Evolutionary conservation across 2,329 filamentous ascomycete genomes (phyloP), one percentile per base, ranked within the genome.

Genomic region (Endoconidiophora laricicola): DNA sequence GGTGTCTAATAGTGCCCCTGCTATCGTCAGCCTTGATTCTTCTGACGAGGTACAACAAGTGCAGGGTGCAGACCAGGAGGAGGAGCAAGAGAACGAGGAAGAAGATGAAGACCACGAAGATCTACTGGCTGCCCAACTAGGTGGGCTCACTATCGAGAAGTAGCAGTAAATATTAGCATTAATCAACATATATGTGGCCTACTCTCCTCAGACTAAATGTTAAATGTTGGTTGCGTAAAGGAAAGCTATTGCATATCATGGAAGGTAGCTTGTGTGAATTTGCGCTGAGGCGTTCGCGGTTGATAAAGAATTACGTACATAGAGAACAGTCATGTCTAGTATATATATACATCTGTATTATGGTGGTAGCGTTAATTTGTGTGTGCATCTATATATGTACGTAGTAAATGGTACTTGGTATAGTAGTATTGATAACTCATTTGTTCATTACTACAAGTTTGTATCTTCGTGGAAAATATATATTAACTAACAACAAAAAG

Each of bases 401-500:
- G 16, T 41, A 5, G 40, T 48, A 14, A 22, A 24, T 23, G 18
- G 14, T 6, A 26, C 6, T 6, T 7, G 10, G 41, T 48, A 41
- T 12, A 20, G 33, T 36, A 20, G 26, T 29, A 38, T 16, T 14
- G 4, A 10, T 41, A 22, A 4, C n/a, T 41, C 22, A 7, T 47
- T 4, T 44, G 10, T 49, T 23, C 16, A 24, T 49, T 37, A 16
- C 16, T 29, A 33, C 26, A 9, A 33, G 5, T 10, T 33, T 6
- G 26, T 10, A 6, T 33, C 26, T 33, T 7, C 6, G 3, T 3
- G 26, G 5, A 33, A 33, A 10, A 33, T 10, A 3, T 10, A 33
- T 33, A 10, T 10, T 38, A 46, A 38, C 29, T 33, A 9, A 42
- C 63, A 20, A 64, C 66, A 55, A 94, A 94, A 38, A 94, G 66